phyloP scores from a whole-genome alignment of 2,329 filamentous ascomycete species.

The Fusarium sp. region DNA sequence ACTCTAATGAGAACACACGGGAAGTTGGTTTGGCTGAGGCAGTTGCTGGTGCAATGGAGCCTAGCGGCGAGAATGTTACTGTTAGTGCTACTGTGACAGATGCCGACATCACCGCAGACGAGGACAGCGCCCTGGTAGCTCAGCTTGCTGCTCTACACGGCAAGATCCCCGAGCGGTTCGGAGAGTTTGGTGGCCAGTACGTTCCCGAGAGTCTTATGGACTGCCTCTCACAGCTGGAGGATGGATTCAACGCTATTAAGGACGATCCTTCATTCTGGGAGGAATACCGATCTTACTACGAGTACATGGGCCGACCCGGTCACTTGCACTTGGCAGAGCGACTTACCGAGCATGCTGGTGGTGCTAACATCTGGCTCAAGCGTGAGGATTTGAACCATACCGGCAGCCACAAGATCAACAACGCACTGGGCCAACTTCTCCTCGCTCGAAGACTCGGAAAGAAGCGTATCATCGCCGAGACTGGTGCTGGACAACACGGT shows the following conservation, averaged over 20 bases:
- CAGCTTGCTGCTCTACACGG: conserved; percentile 87
- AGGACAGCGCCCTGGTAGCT: conserved; percentile 76
- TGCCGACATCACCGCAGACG: conserved; percentile 70
- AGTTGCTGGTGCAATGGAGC: conserved; percentile 65
- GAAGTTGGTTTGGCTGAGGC: conserved; percentile 80
- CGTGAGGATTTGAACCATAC: conserved; percentile 98
- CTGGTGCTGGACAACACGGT: conserved; percentile 96
- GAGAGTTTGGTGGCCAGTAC: conserved; percentile 96
- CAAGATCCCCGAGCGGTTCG: conserved; percentile 87
- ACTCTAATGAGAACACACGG: conserved; percentile 62
- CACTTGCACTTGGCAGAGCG: conserved; percentile 91
- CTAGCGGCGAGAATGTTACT: conserved; percentile 59
- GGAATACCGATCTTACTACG: conserved; percentile 95
- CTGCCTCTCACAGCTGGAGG: conserved; percentile 89
- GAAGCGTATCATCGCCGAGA: conserved; percentile 97
- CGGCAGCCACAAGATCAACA: conserved; percentile 99
- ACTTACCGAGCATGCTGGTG: conserved; percentile 88
- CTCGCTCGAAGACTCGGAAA: conserved; percentile 89
- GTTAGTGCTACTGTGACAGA: conserved; percentile 74
- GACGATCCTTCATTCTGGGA: conserved; percentile 96
- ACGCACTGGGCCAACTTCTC: conserved; percentile 92
- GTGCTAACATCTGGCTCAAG: conserved; percentile 98
- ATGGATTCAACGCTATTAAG: conserved; percentile 88
- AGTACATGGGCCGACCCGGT: conserved; percentile 95
- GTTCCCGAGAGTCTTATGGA: conserved; percentile 99